Evolutionary conservation across 768 basidiomycete genomes (phyloP), one percentile per base, ranked within the genome.

Genomic region (Fomitopsis pulvina): DNA sequence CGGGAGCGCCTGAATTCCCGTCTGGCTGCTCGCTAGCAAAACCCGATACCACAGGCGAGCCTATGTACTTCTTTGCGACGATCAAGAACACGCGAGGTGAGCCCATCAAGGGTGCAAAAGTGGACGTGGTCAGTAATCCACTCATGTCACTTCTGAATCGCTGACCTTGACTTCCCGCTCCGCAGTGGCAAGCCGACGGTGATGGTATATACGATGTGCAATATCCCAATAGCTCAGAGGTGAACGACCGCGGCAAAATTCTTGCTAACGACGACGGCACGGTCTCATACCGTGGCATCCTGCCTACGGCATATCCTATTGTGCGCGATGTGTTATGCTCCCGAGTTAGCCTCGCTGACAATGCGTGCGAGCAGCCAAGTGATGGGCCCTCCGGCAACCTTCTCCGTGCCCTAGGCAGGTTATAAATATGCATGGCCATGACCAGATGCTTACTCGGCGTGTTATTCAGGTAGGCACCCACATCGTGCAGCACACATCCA

Each of bases 111-210:
- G 63, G 56, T 18, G 66, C 61, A 37, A 66, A 63, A 26, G 62
- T 66, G 27, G 69, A 72, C 32, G 65, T 70, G 28, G 66, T 67
- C 20, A 49, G 64, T 56, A 2, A 2, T 18, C 8, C 25, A 5
- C 34, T n/a, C n/a, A 3, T 22, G 29, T 24, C 18, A 47, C 3
- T 5, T 39, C 18, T 21, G 11, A 6, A 39, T 26, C 3, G 37
- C 28, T 22, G 30, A 22, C 37, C 8, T 8, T 9, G 20, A 7
- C 9, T 6, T 42, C 10, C 21, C 5, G 26, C 42, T 47, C 3
- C 27, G 26, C 45, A 67, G 66, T 72, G 71, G 71, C 70, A 71
- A 60, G 67, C 69, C 28, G 69, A 69, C 55, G 68, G 65, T 12
- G 68, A 70, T 29, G 69, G 69, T 26, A 51, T 68, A 18, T 69